Evolutionary conservation across 495 filamentous ascomycete genomes (phyloP), one percentile per base, ranked within the genome.

Genomic region (Lophiotrema nucula): DNA sequence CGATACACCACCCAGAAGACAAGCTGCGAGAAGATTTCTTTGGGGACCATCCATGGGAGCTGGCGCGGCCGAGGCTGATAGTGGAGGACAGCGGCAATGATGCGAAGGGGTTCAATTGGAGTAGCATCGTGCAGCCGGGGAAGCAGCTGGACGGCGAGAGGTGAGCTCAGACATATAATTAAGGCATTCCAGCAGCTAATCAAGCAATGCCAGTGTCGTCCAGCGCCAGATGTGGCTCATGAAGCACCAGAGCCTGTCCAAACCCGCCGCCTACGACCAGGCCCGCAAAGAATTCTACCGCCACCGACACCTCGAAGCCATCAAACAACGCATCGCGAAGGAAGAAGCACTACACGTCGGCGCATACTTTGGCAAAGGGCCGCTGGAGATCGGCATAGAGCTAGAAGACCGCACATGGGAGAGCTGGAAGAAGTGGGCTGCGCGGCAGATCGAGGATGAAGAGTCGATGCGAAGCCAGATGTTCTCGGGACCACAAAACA

Each of bases 11-110:
- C 70, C 88, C 90, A 43, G 93, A 98, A 71, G 95, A 98, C 71
- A 72, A 77, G 58, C 76, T 97, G 63, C 85, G 93, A 46, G 76
- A 67, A 53, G 75, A 86, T 24, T 98, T 97, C 76, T 97, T 87
- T 76, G 79, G 77, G 57, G 92, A 98, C 71, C 93, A 98, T 73
- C 93, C 93, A 3, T 98, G 93, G 93, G 93, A 98, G 70, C 77
- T 98, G 66, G 93, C 95, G 25, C 80, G 93, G 60, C 93, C 93
- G 47, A 79, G 85, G 62, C 79, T 96, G 58, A 72, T 98, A 23
- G 74, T 96, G 12, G 93, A 98, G 74, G 79, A 83, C 66, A 85
- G 92, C 67, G 93, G 93, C 23, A 87, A 83, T 68, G 93, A 98
- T 70, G 79, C 76, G 33, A 77, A 83, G 62, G 76, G 74, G 44